Evolutionary conservation across 192 early-diverging fungal species (phyloP).

Genomic region (Umbelopsis sp.): DNA sequence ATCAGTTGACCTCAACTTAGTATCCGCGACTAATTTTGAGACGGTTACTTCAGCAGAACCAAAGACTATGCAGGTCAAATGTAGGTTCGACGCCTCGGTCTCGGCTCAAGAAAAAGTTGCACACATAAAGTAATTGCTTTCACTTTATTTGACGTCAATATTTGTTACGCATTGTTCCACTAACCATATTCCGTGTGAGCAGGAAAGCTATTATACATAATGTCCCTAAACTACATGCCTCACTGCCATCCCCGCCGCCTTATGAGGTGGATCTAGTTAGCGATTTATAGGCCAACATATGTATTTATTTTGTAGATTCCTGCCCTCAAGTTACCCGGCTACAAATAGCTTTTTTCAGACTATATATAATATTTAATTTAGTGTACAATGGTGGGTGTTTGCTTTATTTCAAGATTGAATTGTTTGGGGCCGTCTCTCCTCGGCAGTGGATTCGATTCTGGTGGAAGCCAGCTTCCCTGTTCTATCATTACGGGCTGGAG

Average conservation of each 20-base stretch:
- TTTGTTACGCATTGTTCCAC: neutral
- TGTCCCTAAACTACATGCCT: neutral
- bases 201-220: constrained; percentile 15
- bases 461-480: constrained; percentile 13
- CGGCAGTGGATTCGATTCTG: no score
- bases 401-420: no score
- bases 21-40: constrained; percentile 7
- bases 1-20: neutral
- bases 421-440: no score
- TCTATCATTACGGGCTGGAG: neutral
- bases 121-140: constrained; percentile 2
- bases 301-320: neutral
- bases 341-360: neutral
- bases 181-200: neutral
- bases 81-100: neutral
- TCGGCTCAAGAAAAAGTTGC: constrained; percentile 6
- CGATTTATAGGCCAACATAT: neutral
- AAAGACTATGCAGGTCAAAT: neutral
- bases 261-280: neutral
- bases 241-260: neutral
- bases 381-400: neutral
- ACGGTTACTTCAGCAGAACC: neutral
- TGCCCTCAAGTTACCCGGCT: neutral
- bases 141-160: neutral
- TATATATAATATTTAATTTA: neutral